Base-by-base conservation (phyloP, 495 filamentous ascomycete species). In the Tuber borchii region DNA sequence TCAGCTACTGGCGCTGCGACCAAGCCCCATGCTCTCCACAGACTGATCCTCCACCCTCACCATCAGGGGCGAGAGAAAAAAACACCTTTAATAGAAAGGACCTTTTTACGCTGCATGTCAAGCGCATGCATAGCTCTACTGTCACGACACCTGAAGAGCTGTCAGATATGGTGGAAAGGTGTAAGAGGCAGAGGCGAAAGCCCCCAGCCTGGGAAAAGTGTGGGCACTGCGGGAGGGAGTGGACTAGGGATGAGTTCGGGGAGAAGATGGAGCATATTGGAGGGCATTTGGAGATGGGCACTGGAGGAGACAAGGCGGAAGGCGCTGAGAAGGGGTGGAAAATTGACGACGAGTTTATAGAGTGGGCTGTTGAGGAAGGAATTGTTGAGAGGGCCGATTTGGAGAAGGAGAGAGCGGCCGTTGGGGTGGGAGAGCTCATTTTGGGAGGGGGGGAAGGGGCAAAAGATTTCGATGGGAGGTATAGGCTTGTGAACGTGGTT, bases 61-160 rank as follows among this genome's bases (percentile, higher is more conserved):
- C 56, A 7, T 65, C 26, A 6, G 56, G 56, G 56, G 88, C 85
- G 72, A 83, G 86, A 51, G 77, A 78, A 71, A 78, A 83, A 45
- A 90, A 91, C 76, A 90, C 93, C 82, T 95, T 96, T 85, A 95
- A 95, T 84, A 91, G 93, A 81, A 97, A 96, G 83, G 93, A 97
- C 77, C 89, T 97, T 39, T 96, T 94, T 86, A 94, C 91, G 0
- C 93, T 96, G 79, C 94, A 97, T 81, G 87, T 95, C 14, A 90
- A 93, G 26, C 91, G 94, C 70, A 97, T 97, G 94, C 94, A 97
- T 80, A 19, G 26, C 31, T 34, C 56, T 65, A 65, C 56, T 65
- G 86, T 87, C 0, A 89, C 86, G 16, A 86, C 85, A 75, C 3
- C 56, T 85, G 87, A 77, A 4, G 56, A 26, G 31, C 26, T 65